A percentile compares a stretch with the other conserved stretches of the same genome.
Conservation (phyloP, 2,329 filamentous ascomycete genomes). For the Microsporum canis region DNA sequence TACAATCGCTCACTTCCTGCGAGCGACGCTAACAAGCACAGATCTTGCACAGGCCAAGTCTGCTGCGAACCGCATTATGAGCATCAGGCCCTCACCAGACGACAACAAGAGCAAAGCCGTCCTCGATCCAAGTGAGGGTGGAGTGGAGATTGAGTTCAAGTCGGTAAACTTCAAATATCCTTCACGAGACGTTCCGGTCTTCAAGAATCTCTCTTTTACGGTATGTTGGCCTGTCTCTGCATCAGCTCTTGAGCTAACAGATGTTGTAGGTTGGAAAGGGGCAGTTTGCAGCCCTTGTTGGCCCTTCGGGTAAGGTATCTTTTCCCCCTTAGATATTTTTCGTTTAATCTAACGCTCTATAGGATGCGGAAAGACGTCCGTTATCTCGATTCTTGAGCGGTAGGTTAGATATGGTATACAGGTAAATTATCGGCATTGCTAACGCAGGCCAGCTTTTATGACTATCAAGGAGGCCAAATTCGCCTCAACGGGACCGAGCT, state of each 20-base stretch:
- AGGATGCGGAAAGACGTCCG: constrained; percentile 38
- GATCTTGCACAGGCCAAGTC: constrained; percentile 29
- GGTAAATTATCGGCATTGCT: neutral
- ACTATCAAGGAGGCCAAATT: constrained; percentile 26
- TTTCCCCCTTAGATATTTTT: neutral
- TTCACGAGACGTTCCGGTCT: constrained; percentile 22
- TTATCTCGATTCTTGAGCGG: constrained; percentile 37
- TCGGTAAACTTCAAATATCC: constrained; percentile 30
- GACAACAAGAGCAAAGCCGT: neutral
- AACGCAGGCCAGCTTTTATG: constrained; percentile 12
- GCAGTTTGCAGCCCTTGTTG: constrained; percentile 38
- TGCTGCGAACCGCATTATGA: constrained; percentile 29
- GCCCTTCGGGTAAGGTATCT: constrained; percentile 28
- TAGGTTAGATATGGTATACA: neutral
- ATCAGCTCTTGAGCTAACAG: neutral
- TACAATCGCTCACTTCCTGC: neutral
- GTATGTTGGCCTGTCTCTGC: neutral
- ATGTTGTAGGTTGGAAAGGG: constrained; percentile 25
- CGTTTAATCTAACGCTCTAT: neutral
- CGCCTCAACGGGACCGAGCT: constrained; percentile 26
- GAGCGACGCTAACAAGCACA: neutral
- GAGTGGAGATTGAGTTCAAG: constrained; percentile 24
- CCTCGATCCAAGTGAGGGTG: constrained; percentile 10
- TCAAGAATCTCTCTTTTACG: constrained; percentile 23
- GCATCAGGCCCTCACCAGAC: constrained; percentile 14